A percentile compares a stretch with the other conserved stretches of the same genome.
These are phyloP conservation scores for Rhododendron ferrugineum DNA, from an alignment of 148 eudicot species.

Conservation along the genomic window DNA sequence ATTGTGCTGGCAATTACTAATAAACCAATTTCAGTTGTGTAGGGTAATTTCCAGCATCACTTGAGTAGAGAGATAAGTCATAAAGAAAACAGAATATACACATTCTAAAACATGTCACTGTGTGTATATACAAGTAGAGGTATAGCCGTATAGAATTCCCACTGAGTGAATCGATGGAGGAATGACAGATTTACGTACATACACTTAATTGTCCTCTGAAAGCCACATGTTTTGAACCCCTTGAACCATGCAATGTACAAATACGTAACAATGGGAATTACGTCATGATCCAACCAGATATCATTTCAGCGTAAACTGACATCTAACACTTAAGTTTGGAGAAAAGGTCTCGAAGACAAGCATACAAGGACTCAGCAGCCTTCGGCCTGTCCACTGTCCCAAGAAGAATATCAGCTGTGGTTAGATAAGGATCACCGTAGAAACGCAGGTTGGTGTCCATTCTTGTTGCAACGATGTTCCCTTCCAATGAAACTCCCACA, in stretches of 20 bases:
- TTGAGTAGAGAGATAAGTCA: neutral
- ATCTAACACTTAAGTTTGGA: conserved; percentile 35
- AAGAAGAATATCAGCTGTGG: conserved; percentile 76
- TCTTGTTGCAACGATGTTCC: conserved; percentile 79
- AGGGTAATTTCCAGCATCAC: neutral
- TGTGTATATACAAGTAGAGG: neutral
- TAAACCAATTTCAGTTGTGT: neutral
- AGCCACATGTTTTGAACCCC: neutral
- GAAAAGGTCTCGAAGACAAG: conserved; percentile 71
- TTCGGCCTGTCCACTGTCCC: conserved; percentile 89
- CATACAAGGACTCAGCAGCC: conserved; percentile 92
- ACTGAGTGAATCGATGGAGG: neutral
- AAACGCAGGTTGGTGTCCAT: conserved; percentile 80
- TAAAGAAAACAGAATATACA: neutral
- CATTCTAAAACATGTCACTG: neutral
- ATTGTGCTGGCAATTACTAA: neutral
- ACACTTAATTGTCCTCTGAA: neutral
- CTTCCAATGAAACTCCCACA: conserved; percentile 93
- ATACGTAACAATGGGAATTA: neutral
- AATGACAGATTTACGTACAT: neutral
- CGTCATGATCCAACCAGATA: neutral
- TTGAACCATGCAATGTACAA: conserved; percentile 5
- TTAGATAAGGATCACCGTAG: conserved; percentile 96
- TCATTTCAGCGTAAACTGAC: neutral
- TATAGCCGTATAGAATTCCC: neutral